Evolutionary conservation across 2,329 filamentous ascomycete species (phyloP).

Genomic region (Periglandula ipomoeae): DNA sequence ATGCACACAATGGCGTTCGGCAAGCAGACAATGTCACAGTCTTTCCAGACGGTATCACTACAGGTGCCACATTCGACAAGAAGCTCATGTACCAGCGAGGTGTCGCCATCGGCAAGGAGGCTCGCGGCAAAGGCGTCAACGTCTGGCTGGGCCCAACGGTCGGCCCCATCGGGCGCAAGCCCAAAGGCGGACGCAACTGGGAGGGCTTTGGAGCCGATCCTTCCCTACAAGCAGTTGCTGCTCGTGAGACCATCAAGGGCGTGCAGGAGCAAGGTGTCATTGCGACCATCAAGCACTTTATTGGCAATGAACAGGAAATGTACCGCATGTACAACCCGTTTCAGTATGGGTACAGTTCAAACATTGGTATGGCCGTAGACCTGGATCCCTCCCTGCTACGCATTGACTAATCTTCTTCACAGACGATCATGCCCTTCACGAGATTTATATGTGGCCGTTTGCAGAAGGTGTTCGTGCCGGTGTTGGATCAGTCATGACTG

Average conservation of each 20-base stretch:
- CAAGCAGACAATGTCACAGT: conserved; percentile 67
- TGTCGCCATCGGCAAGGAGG: conserved; percentile 60
- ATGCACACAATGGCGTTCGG: conserved; percentile 62
- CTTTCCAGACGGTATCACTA: conserved; percentile 72
- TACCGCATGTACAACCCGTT: conserved; percentile 51
- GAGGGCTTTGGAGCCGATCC: conserved; percentile 67
- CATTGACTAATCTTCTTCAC: background rate
- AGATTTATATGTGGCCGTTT: conserved; percentile 83
- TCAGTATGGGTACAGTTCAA: conserved; percentile 52
- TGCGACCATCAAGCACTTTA: conserved; percentile 47
- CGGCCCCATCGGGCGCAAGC: conserved; percentile 63
- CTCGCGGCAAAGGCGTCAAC: conserved; percentile 64
- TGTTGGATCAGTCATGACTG: conserved; percentile 82
- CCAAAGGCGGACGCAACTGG: conserved; percentile 65
- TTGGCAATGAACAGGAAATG: conserved; percentile 52
- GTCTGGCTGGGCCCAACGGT: conserved; percentile 62
- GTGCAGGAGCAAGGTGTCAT: conserved; percentile 49
- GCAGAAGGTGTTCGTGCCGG: conserved; percentile 70
- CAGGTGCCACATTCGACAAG: conserved; percentile 68
- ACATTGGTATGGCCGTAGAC: conserved; percentile 52
- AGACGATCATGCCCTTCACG: conserved; percentile 61
- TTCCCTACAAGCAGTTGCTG: conserved; percentile 66
- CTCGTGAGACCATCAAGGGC: conserved; percentile 69
- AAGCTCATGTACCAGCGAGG: conserved; percentile 59
- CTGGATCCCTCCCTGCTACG: too few species aligned